Percentiles rank a stretch among this genome's conserved stretches.
phyloP scores from a whole-genome alignment of 2,329 filamentous ascomycete species.

The Paraphoma sp. region DNA sequence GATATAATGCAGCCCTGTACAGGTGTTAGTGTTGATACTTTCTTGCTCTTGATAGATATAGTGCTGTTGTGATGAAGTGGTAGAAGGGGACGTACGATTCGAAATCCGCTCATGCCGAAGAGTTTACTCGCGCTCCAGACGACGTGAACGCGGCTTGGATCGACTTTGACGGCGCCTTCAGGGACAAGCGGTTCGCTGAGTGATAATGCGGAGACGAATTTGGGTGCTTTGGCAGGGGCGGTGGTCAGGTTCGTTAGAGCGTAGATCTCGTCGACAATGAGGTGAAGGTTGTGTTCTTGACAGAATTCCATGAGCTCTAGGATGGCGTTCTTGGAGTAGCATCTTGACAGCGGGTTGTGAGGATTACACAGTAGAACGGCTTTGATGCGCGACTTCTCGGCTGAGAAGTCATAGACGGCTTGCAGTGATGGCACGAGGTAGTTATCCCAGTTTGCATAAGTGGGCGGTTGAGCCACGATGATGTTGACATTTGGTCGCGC shows the following conservation, averaged over 20 bases:
- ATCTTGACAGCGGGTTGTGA: slow-evolving; percentile 33
- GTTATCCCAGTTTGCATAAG: slow-evolving; percentile 39
- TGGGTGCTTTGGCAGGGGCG: slow-evolving; percentile 8
- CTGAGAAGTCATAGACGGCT: slow-evolving; percentile 38
- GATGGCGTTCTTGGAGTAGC: slow-evolving; percentile 31
- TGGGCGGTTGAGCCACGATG: slow-evolving; percentile 33
- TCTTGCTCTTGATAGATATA: not conserved
- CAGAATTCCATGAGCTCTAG: slow-evolving; percentile 43
- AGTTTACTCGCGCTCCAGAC: slow-evolving; percentile 41
- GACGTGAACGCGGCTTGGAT: slow-evolving; percentile 38
- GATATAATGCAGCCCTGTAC: slow-evolving; percentile 39
- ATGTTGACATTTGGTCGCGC: slow-evolving; percentile 32
- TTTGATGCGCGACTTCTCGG: slow-evolving; percentile 35
- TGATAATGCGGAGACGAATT: slow-evolving; percentile 33
- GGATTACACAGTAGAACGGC: slow-evolving; percentile 39
- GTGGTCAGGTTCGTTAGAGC: slow-evolving; percentile 23
- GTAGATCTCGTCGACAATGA: slow-evolving; percentile 38
- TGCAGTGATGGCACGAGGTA: slow-evolving; percentile 39
- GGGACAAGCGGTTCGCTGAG: slow-evolving; percentile 36
- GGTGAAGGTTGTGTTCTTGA: slow-evolving; percentile 36
- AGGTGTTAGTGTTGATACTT: not conserved
- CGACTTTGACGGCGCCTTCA: slow-evolving; percentile 40
- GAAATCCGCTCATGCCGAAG: slow-evolving; percentile 36
- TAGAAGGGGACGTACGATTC: slow-evolving; percentile 26
- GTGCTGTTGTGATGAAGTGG: not conserved